phyloP scores from a whole-genome alignment of 1,284 basidiomycete species.

The Pulveroboletus sp. region DNA sequence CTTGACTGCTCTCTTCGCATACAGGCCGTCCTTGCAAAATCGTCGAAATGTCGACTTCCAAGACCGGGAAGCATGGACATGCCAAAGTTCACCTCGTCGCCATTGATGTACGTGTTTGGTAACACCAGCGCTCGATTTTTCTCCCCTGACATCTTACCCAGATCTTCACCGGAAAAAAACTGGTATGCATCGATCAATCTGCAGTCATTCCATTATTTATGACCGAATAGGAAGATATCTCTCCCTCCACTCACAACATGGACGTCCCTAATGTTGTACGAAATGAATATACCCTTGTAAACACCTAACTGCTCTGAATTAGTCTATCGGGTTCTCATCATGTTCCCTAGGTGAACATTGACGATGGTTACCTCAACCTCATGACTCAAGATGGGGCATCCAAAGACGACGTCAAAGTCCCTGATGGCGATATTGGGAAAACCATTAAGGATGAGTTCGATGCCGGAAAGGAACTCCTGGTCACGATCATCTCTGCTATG shows the following conservation, averaged over 20 bases:
- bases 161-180: conserved; percentile 97
- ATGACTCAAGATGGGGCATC: conserved; percentile 81
- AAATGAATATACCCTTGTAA: conserved; percentile 90
- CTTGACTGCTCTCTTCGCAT: conserved; percentile 3
- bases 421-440: conserved; percentile 83
- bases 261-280: conserved; percentile 95
- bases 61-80: conserved; percentile 99
- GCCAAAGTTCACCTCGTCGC: conserved; percentile 99
- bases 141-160: conserved; percentile 35
- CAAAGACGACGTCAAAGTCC: conserved; percentile 97
- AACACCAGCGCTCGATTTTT: conserved; percentile 8
- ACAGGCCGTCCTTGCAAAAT: conserved; percentile 97
- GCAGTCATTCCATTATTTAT: not conserved
- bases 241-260: conserved; percentile 98
- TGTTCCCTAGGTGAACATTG: conserved; percentile 69
- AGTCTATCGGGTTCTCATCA: conserved; percentile 6
- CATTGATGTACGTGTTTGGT: conserved; percentile 78
- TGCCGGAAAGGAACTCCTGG: conserved; percentile 83
- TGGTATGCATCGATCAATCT: conserved; percentile 43
- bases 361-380: conserved; percentile 94
- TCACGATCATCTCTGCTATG: conserved; percentile 94
- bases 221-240: conserved; percentile 87
- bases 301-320: not conserved
- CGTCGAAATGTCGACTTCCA: conserved; percentile 99
- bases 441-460: conserved; percentile 79